Conservation (phyloP, 495 filamentous ascomycete genomes). For the Neohortaea acidophila region DNA sequence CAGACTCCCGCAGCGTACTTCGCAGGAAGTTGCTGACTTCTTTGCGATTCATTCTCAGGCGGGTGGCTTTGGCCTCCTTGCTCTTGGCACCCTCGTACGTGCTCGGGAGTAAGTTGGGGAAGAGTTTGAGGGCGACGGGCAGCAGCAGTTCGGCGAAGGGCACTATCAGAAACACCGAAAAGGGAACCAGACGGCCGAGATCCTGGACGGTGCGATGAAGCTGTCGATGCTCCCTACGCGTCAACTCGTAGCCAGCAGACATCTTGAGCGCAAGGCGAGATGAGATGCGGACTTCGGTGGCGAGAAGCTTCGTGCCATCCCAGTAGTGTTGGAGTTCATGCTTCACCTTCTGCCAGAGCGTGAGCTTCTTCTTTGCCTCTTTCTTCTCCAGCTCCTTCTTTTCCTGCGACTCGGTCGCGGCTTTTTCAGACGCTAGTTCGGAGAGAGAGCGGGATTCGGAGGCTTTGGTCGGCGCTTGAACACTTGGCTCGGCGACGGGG, state of each 20-base stretch:
- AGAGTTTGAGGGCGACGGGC: conserved; percentile 79
- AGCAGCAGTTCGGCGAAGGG: conserved; percentile 94
- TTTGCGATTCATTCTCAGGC: conserved; percentile 71
- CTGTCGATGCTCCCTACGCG: conserved; percentile 80
- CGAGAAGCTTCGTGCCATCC: conserved; percentile 97
- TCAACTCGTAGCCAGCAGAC: conserved; percentile 94
- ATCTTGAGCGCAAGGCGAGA: conserved; percentile 84
- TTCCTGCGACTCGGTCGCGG: conserved; percentile 34
- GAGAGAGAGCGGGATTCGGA: conserved; percentile 30
- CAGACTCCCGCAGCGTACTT: conserved; percentile 80
- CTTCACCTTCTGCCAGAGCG: conserved; percentile 81
- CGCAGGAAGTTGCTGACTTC: conserved; percentile 88
- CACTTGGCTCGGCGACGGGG: conserved; percentile 27
- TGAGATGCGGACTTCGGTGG: conserved; percentile 84
- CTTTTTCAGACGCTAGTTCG: conserved; percentile 35
- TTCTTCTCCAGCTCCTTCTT: conserved; percentile 45
- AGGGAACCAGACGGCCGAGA: conserved; percentile 81
- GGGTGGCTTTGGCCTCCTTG: conserved; percentile 73
- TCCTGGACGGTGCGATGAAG: conserved; percentile 86
- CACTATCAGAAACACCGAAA: conserved; percentile 92
- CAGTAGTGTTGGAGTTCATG: conserved; percentile 87
- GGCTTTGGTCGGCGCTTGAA: conserved; percentile 31
- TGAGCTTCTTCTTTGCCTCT: conserved; percentile 72
- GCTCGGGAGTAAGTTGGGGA: conserved; percentile 92
- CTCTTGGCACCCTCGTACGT: conserved; percentile 88